phyloP scores from a whole-genome alignment of 2,329 filamentous ascomycete genomes.

The Dactylellina sp. region DNA sequence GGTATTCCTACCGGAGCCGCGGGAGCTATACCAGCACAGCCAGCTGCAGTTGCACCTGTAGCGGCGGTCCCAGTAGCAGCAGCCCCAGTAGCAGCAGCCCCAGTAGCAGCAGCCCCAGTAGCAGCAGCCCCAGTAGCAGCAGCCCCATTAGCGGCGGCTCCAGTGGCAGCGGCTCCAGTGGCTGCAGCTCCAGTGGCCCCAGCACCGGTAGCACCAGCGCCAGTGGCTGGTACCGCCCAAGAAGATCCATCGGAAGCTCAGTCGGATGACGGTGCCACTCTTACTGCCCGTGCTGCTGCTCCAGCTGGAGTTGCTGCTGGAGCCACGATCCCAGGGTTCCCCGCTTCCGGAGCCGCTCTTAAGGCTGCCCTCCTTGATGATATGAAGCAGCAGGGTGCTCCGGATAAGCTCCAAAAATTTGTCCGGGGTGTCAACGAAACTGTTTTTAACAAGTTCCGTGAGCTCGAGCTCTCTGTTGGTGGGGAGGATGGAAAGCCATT shows the following conservation, averaged over 20 bases:
- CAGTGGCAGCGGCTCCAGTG: slow-evolving; percentile 4
- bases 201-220: too few relatives aligned
- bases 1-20: slow-evolving; percentile 19
- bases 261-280: background rate
- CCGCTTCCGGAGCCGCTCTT: slow-evolving; percentile 27
- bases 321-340: too few relatives aligned
- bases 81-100: background rate
- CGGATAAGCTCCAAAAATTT: slow-evolving; percentile 23
- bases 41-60: background rate
- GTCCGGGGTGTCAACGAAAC: slow-evolving; percentile 7
- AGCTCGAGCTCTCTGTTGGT: slow-evolving; percentile 31
- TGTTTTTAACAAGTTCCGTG: slow-evolving; percentile 26
- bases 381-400: slow-evolving; percentile 24
- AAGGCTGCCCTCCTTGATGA: slow-evolving; percentile 16
- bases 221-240: background rate
- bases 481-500: slow-evolving; percentile 19
- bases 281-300: too few relatives aligned
- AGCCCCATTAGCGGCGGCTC: slow-evolving; percentile 5
- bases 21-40: slow-evolving; percentile 8
- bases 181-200: background rate
- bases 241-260: background rate
- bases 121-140: background rate
- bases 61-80: background rate
- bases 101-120: background rate
- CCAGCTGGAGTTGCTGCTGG: background rate